Evolutionary conservation across 2,329 filamentous ascomycete species (phyloP).

Genomic region (Neonectria sp.): DNA sequence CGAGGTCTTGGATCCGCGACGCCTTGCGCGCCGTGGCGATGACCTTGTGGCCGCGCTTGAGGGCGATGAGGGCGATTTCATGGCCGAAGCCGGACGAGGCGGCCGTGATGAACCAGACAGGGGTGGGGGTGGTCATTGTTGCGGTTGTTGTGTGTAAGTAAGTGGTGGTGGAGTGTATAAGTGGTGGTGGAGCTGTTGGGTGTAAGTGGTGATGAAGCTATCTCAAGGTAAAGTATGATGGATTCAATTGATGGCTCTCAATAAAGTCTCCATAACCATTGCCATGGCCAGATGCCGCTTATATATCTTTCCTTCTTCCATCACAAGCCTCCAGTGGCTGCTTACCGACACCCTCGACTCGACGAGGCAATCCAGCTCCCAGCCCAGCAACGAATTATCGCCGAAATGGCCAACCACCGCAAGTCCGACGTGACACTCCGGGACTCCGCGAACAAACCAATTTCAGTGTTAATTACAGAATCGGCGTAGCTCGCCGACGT

Average conservation of each 20-base stretch:
- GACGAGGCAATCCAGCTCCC: neutral
- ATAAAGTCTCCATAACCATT: neutral
- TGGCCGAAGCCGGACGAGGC: constrained; percentile 67
- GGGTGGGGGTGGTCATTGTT: constrained; percentile 37
- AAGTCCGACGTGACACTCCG: constrained; percentile 20
- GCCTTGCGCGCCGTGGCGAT: constrained; percentile 65
- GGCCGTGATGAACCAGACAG: constrained; percentile 69
- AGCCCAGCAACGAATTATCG: constrained; percentile 21
- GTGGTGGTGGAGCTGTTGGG: neutral
- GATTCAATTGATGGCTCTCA: neutral
- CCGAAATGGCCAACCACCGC: constrained; percentile 27
- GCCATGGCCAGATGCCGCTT: neutral
- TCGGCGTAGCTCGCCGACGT: neutral
- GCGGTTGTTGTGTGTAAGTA: constrained; percentile 2
- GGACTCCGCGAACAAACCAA: constrained; percentile 10
- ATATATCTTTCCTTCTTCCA: neutral
- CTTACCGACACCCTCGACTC: neutral
- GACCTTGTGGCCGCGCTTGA: constrained; percentile 64
- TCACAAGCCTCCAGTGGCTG: neutral
- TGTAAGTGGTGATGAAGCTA: neutral
- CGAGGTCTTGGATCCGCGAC: constrained; percentile 58
- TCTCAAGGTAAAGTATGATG: neutral
- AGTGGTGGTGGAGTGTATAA: neutral
- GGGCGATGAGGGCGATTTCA: constrained; percentile 59
- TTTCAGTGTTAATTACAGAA: neutral